phyloP scores from a whole-genome alignment of 1,284 basidiomycete species.

The Omphalotus olearius region DNA sequence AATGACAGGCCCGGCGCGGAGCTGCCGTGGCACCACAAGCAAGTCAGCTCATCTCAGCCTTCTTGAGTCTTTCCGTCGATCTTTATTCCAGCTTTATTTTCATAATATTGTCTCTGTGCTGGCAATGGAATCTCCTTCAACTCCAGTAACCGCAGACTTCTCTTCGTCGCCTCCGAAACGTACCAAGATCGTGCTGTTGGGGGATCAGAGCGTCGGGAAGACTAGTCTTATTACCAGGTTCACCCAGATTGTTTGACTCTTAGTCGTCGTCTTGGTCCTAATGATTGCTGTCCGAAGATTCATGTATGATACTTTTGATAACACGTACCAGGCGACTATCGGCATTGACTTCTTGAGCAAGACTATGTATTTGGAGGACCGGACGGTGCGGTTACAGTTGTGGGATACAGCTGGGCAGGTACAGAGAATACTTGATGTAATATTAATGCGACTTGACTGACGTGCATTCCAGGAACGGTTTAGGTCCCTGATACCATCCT shows the following conservation, averaged over 20 bases:
- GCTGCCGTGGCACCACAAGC: too few relatives aligned
- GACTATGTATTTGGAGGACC: constrained; percentile 99
- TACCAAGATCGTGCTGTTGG: constrained; percentile 94
- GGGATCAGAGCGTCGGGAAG: constrained; percentile 93
- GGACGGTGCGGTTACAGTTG: constrained; percentile 94
- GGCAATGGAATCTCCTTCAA: constrained; percentile 45
- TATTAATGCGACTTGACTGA: not conserved
- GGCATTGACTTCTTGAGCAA: constrained; percentile 99
- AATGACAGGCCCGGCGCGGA: too few relatives aligned
- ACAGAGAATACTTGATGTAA: constrained; percentile 19
- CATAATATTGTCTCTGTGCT: not conserved
- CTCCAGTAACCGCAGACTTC: constrained; percentile 76
- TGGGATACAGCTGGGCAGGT: constrained; percentile 99
- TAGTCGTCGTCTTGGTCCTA: not conserved
- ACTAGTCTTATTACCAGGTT: constrained; percentile 97
- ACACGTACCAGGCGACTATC: constrained; percentile 99
- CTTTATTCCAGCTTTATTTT: not conserved
- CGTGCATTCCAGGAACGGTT: constrained; percentile 78
- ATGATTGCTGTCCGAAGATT: constrained; percentile 48
- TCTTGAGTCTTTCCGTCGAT: not conserved
- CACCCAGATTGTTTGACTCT: constrained; percentile 24
- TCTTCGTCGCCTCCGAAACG: constrained; percentile 86
- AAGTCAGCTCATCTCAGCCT: not conserved
- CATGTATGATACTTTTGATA: constrained; percentile 99
- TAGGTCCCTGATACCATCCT: constrained; percentile 96